A percentile compares a stretch with the other conserved stretches of the same genome.
Evolutionary conservation across 73 alveolate genomes (phyloP).

Genomic region (Paramecium octaurelia): DNA sequence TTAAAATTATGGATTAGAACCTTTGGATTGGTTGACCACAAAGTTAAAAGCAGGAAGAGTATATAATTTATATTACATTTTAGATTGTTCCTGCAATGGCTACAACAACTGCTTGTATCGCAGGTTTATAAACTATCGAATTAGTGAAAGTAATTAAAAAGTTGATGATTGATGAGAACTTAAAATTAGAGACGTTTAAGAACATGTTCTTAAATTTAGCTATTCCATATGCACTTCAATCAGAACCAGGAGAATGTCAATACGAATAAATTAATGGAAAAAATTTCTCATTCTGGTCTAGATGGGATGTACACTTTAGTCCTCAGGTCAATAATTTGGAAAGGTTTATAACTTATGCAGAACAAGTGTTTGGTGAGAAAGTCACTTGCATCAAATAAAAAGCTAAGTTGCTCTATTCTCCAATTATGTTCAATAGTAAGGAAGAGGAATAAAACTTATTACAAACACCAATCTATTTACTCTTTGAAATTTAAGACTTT

Average conservation of each 20-base stretch:
- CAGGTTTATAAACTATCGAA: constrained; percentile 93
- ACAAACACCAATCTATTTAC: neutral
- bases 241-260: constrained; percentile 78
- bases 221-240: constrained; percentile 68
- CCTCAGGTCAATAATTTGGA: constrained; percentile 52
- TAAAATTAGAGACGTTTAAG: constrained; percentile 65
- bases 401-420: neutral
- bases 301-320: constrained; percentile 66
- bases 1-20: constrained; percentile 79
- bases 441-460: neutral
- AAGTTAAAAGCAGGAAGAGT: constrained; percentile 94
- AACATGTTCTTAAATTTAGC: constrained; percentile 82
- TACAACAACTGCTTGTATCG: constrained; percentile 92
- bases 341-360: constrained; percentile 57
- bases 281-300: constrained; percentile 73
- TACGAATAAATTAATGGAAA: constrained; percentile 56
- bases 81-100: constrained; percentile 93
- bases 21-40: constrained; percentile 90
- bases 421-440: neutral
- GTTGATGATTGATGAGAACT: neutral
- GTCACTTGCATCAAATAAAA: constrained; percentile 29
- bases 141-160: constrained; percentile 77
- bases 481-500: neutral
- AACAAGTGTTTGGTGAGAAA: constrained; percentile 61
- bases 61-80: neutral